A percentile compares a stretch with the other conserved stretches of the same genome.
Evolutionary conservation across 371 early-diverging fungal genomes (phyloP).

Genomic region (Circinella minor): DNA sequence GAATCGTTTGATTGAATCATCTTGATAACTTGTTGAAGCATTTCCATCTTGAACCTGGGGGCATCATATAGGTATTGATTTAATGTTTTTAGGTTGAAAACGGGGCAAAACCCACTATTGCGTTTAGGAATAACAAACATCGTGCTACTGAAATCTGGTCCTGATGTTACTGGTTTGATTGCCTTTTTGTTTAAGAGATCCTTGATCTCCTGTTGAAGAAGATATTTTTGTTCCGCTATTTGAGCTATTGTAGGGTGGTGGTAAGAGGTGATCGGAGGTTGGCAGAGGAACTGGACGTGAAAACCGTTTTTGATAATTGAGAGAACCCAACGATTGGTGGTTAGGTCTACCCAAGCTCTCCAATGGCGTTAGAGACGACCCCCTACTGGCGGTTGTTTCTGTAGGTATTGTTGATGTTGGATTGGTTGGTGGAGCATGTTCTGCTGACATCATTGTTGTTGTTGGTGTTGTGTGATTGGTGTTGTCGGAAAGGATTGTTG

Average conservation of each 20-base stretch:
- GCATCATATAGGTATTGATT: constrained; percentile 19
- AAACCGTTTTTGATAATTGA: not conserved
- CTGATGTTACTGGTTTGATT: constrained; percentile 11
- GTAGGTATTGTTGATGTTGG: not conserved
- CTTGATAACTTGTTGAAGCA: constrained; percentile 17
- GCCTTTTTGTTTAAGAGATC: constrained; percentile 8
- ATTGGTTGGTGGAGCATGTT: too few relatives aligned
- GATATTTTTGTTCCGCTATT: not conserved
- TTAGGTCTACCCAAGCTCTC: not conserved
- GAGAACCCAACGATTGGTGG: constrained; percentile 10
- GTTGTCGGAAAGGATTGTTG: not conserved
- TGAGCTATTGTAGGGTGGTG: not conserved
- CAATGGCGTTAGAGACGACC: not conserved
- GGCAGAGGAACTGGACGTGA: not conserved
- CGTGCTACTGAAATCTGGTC: constrained; percentile 16
- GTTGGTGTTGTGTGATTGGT: not conserved
- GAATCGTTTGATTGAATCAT: constrained; percentile 27
- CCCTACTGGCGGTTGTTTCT: not conserved
- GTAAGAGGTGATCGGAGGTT: not conserved
- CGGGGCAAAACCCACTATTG: constrained; percentile 23
- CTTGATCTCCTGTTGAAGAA: constrained; percentile 10
- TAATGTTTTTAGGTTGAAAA: constrained; percentile 32
- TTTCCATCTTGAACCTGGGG: constrained; percentile 34
- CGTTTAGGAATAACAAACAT: constrained; percentile 33
- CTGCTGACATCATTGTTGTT: not conserved